phyloP scores from a whole-genome alignment of 139 green algal genomes.

The Eudorina sp. region DNA sequence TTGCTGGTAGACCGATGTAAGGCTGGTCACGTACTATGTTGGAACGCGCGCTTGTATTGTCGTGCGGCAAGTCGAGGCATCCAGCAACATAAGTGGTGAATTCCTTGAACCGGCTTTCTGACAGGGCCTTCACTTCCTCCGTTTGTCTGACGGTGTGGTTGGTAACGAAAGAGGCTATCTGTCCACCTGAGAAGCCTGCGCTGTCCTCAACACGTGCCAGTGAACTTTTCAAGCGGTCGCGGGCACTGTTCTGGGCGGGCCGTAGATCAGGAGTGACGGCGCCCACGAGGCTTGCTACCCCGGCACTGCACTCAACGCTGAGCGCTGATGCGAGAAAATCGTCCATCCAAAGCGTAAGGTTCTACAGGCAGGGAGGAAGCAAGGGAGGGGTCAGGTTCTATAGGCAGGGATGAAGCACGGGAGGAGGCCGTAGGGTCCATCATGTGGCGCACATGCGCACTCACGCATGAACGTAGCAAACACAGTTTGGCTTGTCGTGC shows the following conservation, averaged over 20 bases:
- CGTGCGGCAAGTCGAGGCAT: background rate
- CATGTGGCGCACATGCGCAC: background rate
- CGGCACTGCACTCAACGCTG: background rate
- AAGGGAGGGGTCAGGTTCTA: background rate
- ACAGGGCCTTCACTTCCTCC: background rate
- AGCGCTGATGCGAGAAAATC: conserved; percentile 4
- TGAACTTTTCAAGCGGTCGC: background rate
- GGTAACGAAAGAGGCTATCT: background rate
- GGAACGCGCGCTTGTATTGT: background rate
- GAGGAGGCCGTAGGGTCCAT: background rate
- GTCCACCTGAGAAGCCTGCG: background rate
- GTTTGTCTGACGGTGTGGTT: background rate
- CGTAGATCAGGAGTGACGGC: background rate
- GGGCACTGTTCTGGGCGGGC: background rate
- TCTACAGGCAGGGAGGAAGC: background rate
- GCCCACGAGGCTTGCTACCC: background rate
- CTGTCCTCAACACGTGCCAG: background rate
- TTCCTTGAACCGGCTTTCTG: background rate
- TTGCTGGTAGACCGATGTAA: background rate
- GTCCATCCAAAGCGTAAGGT: background rate
- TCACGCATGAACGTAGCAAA: background rate
- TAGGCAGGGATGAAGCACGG: background rate
- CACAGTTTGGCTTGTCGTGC: no score
- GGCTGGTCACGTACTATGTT: background rate
- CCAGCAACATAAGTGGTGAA: background rate